Conservation (phyloP, 441 rosid genomes). For the Erysimum cheiri region DNA sequence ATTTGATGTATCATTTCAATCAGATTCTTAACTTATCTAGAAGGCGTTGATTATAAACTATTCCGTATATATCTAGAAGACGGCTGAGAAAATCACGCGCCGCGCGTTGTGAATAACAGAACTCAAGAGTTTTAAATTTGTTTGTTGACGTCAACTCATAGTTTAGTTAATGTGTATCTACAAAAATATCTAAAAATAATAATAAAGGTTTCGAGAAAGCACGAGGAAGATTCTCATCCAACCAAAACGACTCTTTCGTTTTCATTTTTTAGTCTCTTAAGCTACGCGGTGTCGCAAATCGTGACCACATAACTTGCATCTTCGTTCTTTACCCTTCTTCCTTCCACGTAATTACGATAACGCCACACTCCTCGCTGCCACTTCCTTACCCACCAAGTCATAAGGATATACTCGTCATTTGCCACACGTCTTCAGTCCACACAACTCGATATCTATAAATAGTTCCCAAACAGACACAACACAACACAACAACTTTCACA, state of each 20-base stretch:
- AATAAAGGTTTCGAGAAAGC: conserved; percentile 37
- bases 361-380: conserved; percentile 45
- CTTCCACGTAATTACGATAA: conserved; percentile 28
- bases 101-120: conserved; percentile 12
- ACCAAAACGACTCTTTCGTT: conserved; percentile 35
- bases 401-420: conserved; percentile 46
- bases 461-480: conserved; percentile 27
- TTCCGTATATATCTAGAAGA: conserved; percentile 35
- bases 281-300: conserved; percentile 46
- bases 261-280: conserved; percentile 11
- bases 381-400: conserved; percentile 51
- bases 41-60: conserved; percentile 27
- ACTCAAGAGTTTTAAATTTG: not conserved
- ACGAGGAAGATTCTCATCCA: conserved; percentile 45
- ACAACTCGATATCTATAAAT: conserved; percentile 42
- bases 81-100: conserved; percentile 32
- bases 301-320: conserved; percentile 39
- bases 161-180: conserved; percentile 21
- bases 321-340: conserved; percentile 10
- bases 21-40: not conserved
- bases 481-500: conserved; percentile 5
- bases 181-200: conserved; percentile 24
- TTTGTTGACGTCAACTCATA: conserved; percentile 13
- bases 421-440: conserved; percentile 37
- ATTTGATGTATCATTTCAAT: not conserved